Evolutionary conservation across 345 rosid genomes (phyloP), one percentile per base, ranked within the genome.

Genomic region (Citropsis articulata): DNA sequence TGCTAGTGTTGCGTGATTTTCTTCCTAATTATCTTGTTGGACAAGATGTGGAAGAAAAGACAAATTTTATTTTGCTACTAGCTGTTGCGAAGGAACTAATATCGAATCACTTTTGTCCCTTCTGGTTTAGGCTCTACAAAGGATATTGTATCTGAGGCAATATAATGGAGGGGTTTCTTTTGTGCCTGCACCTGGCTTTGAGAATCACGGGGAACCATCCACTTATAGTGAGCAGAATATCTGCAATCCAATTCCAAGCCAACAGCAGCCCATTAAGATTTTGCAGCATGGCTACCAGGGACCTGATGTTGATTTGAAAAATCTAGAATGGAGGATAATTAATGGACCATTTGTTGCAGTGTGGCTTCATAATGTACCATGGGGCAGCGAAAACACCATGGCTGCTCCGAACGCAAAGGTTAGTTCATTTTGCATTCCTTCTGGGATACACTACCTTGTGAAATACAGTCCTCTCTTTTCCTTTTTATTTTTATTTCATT

Each of bases 331-430:
- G 99, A 91, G 98, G 82, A 89, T 85, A 78, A 89, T 96, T 56
- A 84, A 77, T 48, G 98, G 99, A 63, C 99, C 99, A 27, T 96
- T 96, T 89, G 78, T 96, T 85, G 89, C 97, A 55, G 81, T 96
- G 75, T 96, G 99, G 99, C 97, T 94, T 82, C 99, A 96, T 76
- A 96, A 96, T 81, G 99, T 94, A 61, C 95, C 98, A 35, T 96
- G 98, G 99, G 98, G 98, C 48, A 77, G 87, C 10, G 95, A 94
- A 85, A 87, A 85, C 78, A 80, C 84, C 74, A 80, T 91, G 90
- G 98, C 99, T 72, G 99, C 99, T 78, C 99, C 99, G 35, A 68
- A 89, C 66, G 99, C 98, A 3, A 88, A 94, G 98, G 99, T 94
- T 81, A 64, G 90, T 81, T 82, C 73, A 14, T 77, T 77, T 66